Evolutionary conservation across 2,329 filamentous ascomycete species (phyloP).

Genomic region (Aschersonia sp.): DNA sequence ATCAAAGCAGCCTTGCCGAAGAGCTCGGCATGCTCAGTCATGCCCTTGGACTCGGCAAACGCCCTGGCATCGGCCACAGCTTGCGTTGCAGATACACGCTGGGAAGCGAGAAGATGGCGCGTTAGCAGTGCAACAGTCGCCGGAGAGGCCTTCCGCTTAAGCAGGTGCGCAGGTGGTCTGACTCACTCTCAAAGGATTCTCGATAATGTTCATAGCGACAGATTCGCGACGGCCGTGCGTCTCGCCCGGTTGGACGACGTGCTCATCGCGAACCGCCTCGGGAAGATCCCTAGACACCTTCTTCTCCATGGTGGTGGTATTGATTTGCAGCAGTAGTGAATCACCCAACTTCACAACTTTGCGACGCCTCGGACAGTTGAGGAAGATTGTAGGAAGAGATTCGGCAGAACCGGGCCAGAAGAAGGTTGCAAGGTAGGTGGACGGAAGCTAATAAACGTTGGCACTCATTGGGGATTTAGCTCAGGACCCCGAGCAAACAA

Average conservation of each 20-base stretch:
- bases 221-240: constrained; percentile 6
- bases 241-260: not conserved
- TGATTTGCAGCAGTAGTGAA: too few relatives aligned
- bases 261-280: constrained; percentile 4
- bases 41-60: constrained; percentile 30
- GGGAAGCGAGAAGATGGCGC: not conserved
- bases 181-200: constrained; percentile 16
- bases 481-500: too few relatives aligned
- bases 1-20: constrained; percentile 15
- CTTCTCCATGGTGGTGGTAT: constrained; percentile 4
- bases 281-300: constrained; percentile 3
- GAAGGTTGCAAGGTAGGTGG: too few relatives aligned
- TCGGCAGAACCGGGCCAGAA: too few relatives aligned
- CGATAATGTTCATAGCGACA: constrained; percentile 15
- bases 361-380: too few relatives aligned
- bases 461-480: too few relatives aligned
- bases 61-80: constrained; percentile 23
- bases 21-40: constrained; percentile 29
- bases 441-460: too few relatives aligned
- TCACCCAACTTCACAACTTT: too few relatives aligned
- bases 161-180: too few relatives aligned
- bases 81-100: constrained; percentile 11
- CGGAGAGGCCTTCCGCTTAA: too few relatives aligned
- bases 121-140: not conserved
- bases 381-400: too few relatives aligned